phyloP scores from a whole-genome alignment of 257 asterid species.

The Scutellaria minor region DNA sequence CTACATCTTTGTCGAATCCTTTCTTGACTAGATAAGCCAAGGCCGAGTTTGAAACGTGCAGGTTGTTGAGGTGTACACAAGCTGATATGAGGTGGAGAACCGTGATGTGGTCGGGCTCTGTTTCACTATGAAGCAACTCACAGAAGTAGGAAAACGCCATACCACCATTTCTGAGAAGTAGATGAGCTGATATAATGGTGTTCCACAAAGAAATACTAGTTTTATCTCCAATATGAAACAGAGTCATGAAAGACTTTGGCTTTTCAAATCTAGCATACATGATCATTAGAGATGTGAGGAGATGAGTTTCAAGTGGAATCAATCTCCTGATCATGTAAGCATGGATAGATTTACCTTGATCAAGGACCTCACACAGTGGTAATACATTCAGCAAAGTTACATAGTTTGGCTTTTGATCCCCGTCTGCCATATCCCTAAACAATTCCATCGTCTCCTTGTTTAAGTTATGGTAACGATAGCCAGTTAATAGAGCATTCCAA shows the following conservation, averaged over 20 bases:
- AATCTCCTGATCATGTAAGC: constrained; percentile 45
- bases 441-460: constrained; percentile 41
- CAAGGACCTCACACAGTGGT: constrained; percentile 47
- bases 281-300: constrained; percentile 62
- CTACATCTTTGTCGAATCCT: constrained; percentile 52
- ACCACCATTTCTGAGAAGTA: constrained; percentile 34
- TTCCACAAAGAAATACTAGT: constrained; percentile 64
- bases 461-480: constrained; percentile 45
- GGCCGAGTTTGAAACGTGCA: constrained; percentile 44
- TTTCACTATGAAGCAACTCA: constrained; percentile 41
- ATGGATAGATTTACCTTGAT: constrained; percentile 61
- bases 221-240: constrained; percentile 53
- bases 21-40: constrained; percentile 42
- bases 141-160: constrained; percentile 48
- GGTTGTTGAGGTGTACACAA: constrained; percentile 50
- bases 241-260: constrained; percentile 38
- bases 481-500: constrained; percentile 72
- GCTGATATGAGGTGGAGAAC: constrained; percentile 54
- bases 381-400: constrained; percentile 60
- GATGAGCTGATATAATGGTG: constrained; percentile 55
- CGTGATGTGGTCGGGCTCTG: constrained; percentile 56
- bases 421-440: constrained; percentile 47
- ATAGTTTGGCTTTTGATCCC: constrained; percentile 48
- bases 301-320: constrained; percentile 50
- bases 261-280: constrained; percentile 57